phyloP scores from a whole-genome alignment of 2,329 filamentous ascomycete genomes.

The Orbilia quercus region DNA sequence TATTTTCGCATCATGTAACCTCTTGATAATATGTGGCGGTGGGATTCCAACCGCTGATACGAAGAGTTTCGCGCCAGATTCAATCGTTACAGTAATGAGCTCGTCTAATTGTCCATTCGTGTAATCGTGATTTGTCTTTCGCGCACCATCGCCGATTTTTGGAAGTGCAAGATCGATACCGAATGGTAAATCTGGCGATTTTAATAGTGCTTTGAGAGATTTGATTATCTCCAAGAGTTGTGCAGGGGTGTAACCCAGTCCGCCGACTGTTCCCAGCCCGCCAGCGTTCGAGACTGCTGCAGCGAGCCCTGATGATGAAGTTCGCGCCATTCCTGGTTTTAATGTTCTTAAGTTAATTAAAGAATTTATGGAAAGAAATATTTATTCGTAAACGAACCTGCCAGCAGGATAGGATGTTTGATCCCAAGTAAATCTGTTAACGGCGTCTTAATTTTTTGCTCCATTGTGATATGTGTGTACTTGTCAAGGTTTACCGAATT shows the following conservation, averaged over 20 bases:
- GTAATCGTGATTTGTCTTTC: constrained; percentile 96
- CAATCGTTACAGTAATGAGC: constrained; percentile 85
- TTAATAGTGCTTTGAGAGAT: constrained; percentile 82
- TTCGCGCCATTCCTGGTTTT: constrained; percentile 76
- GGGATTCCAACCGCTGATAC: constrained; percentile 90
- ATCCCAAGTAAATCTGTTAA: constrained; percentile 83
- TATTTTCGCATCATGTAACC: constrained; percentile 81
- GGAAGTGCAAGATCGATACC: constrained; percentile 92
- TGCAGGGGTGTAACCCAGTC: constrained; percentile 76
- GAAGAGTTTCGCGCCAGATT: constrained; percentile 84
- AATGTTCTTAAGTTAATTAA: background rate
- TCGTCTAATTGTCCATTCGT: constrained; percentile 88
- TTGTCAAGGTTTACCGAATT: constrained; percentile 13
- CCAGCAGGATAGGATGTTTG: constrained; percentile 87
- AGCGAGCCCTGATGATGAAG: constrained; percentile 80
- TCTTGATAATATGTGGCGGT: constrained; percentile 76
- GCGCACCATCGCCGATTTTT: constrained; percentile 83
- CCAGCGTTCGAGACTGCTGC: constrained; percentile 90
- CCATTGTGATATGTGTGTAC: constrained; percentile 38
- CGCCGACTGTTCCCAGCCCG: constrained; percentile 80
- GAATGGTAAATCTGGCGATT: constrained; percentile 77
- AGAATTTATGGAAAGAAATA: constrained; percentile 1
- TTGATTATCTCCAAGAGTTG: constrained; percentile 83
- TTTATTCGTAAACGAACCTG: constrained; percentile 68
- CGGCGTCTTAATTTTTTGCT: constrained; percentile 73